Conservation (phyloP, 2,329 filamentous ascomycete species). For the Periconia sp. region DNA sequence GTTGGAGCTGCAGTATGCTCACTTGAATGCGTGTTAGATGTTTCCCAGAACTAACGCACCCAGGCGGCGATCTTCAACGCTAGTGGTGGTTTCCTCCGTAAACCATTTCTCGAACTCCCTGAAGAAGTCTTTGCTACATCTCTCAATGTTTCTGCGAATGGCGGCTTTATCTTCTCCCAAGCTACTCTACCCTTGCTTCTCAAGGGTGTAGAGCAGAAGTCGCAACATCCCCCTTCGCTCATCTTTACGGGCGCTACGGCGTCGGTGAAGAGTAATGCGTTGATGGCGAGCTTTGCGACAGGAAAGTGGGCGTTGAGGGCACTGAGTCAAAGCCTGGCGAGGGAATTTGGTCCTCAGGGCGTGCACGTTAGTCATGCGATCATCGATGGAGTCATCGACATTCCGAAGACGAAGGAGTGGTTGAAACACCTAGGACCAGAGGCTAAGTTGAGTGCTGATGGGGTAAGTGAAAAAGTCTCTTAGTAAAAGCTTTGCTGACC, state of each 20-base stretch:
- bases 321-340: constrained; percentile 74
- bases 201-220: constrained; percentile 57
- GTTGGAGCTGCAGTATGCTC: constrained; percentile 42
- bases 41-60: neutral
- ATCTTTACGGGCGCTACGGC: constrained; percentile 90
- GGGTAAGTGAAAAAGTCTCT: constrained; percentile 59
- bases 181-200: constrained; percentile 73
- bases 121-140: constrained; percentile 62
- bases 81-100: constrained; percentile 62
- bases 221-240: constrained; percentile 73
- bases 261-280: constrained; percentile 73
- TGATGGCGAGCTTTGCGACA: constrained; percentile 73
- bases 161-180: constrained; percentile 79
- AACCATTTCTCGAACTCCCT: constrained; percentile 66
- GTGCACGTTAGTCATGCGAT: constrained; percentile 84
- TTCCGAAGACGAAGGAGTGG: constrained; percentile 70
- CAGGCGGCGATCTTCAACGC: constrained; percentile 75
- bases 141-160: constrained; percentile 57
- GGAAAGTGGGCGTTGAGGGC: constrained; percentile 82
- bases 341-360: constrained; percentile 84
- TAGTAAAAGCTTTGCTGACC: neutral
- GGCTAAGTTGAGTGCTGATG: constrained; percentile 75
- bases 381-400: constrained; percentile 86
- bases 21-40: neutral
- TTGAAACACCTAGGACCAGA: constrained; percentile 62